Conservation (phyloP, 2,329 filamentous ascomycete species). For the Pseudogymnoascus sp. region DNA sequence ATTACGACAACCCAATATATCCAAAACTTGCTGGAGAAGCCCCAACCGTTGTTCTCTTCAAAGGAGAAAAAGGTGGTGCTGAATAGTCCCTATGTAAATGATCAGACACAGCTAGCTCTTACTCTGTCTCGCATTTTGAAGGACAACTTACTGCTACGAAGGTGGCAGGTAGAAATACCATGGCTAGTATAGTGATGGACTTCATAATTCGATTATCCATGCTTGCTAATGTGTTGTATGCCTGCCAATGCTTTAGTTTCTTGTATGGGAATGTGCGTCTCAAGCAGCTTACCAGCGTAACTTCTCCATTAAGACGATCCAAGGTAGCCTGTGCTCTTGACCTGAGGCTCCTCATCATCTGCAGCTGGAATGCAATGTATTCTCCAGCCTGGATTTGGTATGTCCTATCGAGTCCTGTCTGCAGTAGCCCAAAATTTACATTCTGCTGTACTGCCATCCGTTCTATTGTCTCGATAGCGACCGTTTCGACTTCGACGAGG, state of each 20-base stretch:
- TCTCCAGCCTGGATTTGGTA: background rate
- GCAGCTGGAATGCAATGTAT: background rate
- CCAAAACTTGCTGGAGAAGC: background rate
- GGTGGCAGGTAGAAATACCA: conserved; percentile 18
- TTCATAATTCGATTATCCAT: conserved; percentile 16
- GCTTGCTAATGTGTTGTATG: conserved; percentile 7
- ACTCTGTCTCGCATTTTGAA: background rate
- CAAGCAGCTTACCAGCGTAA: background rate
- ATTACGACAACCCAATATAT: background rate
- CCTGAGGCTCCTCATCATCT: conserved; percentile 1
- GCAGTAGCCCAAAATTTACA: background rate
- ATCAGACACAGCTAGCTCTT: background rate
- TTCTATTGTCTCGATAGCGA: background rate
- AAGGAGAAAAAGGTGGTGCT: conserved; percentile 2
- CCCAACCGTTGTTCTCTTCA: background rate
- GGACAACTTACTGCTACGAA: conserved; percentile 16
- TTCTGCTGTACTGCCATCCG: background rate
- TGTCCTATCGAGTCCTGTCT: background rate
- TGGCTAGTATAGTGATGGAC: conserved; percentile 15
- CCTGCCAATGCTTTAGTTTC: background rate
- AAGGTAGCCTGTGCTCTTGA: background rate
- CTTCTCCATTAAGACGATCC: background rate
- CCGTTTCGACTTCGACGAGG: background rate
- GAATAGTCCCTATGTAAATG: background rate
- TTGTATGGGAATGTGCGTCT: background rate